Evolutionary conservation across 2,329 filamentous ascomycete species (phyloP), one percentile per base, ranked within the genome.

Genomic region (Waltergamsia citrina): DNA sequence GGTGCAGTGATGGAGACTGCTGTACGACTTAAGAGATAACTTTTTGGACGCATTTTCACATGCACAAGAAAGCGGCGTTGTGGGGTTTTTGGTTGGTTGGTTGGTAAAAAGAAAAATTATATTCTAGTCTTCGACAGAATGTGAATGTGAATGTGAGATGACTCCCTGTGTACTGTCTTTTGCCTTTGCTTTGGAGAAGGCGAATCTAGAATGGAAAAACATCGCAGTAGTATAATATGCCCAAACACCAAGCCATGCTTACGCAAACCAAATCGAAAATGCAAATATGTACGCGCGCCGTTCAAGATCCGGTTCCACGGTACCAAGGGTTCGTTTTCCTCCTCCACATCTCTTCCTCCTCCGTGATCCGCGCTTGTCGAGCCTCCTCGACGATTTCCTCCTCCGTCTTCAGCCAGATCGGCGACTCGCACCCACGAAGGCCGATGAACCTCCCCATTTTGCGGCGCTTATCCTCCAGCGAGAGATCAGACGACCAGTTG

Each of bases 361-460:
- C 58, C 3, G 47, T 51, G 14, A 53, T 29, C 32, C 59, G 53
- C 7, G 57, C 57, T 34, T 51, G 48, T 25, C 62, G 48, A 7
- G 61, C 65, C 35, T 63, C 60, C 33, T 60, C 59, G 29, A 58
- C 43, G 36, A 72, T 62, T 41, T 72, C 63, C 23, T 71, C 64
- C 44, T 71, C 63, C 7, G 56, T 57, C 50, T 56, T 60, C 40
- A 58, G 42, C 38, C 33, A 23, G n/a, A 34, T 34, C 5, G 63
- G 62, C 14, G 51, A 52, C 25, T 66, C 59, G 41, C 63, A 67
- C 3, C 78, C 81, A 33, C 74, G 60, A 37, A 87, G 60, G 10
- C 82, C 82, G 50, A 86, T 85, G 44, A 87, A 87, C 44, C 72
- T 65, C 29, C 81, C 82, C 50, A 86, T 74, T 57, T 78, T 77